phyloP scores from a whole-genome alignment of 1,139 yeast genomes.

The Sugiyamaella pinicola region DNA sequence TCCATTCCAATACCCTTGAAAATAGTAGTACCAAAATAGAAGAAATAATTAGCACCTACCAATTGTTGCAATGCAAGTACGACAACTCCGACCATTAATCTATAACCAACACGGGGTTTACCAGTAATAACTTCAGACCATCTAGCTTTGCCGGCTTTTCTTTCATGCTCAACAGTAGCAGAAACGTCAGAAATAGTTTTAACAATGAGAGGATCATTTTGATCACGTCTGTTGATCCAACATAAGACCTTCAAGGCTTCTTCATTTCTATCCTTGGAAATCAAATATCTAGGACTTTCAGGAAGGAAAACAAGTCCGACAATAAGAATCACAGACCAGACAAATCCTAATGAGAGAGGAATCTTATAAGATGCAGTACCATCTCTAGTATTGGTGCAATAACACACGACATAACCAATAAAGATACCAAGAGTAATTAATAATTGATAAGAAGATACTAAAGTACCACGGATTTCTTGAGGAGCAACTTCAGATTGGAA shows the following conservation, averaged over 20 bases:
- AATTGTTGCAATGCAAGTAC: constrained; percentile 75
- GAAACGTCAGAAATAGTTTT: constrained; percentile 61
- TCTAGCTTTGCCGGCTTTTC: constrained; percentile 61
- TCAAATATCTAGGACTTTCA: constrained; percentile 76
- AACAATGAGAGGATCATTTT: constrained; percentile 60
- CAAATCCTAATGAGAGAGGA: constrained; percentile 55
- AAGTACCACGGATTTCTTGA: constrained; percentile 66
- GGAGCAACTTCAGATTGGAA: constrained; percentile 76
- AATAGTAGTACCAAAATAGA: constrained; percentile 78
- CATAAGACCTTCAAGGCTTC: constrained; percentile 66
- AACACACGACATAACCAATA: constrained; percentile 66
- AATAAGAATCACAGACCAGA: constrained; percentile 48
- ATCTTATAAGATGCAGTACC: constrained; percentile 66
- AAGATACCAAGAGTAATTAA: constrained; percentile 70
- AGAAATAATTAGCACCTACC: constrained; percentile 80
- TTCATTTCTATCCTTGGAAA: constrained; percentile 55
- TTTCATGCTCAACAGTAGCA: constrained; percentile 66
- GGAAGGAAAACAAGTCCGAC: constrained; percentile 69
- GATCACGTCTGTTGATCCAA: constrained; percentile 59
- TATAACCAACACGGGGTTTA: constrained; percentile 65
- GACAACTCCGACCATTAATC: constrained; percentile 66
- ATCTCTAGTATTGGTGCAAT: constrained; percentile 56
- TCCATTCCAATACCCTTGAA: constrained; percentile 73
- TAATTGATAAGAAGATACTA: constrained; percentile 68
- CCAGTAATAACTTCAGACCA: constrained; percentile 70